Base-by-base conservation (phyloP, 805 yeast genomes). In the Teunomyces cretensis region DNA sequence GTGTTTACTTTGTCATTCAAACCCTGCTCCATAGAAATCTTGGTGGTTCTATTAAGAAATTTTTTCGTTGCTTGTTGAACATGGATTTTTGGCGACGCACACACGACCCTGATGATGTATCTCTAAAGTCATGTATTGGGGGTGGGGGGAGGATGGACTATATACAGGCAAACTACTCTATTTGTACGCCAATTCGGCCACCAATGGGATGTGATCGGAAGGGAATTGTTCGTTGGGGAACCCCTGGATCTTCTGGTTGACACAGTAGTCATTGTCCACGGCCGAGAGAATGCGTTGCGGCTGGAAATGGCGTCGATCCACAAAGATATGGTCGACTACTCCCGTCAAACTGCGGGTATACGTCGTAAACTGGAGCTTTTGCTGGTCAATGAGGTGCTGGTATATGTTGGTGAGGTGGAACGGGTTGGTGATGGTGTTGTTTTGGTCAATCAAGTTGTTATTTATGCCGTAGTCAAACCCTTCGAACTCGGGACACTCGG, bases 261-360 rank as follows among this genome's bases (percentile, higher is more conserved):
- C 75, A 62, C 94, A 94, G 2, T 85, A 86, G 37, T 75, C 75
- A 61, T 91, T 97, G 33, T 90, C 80, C 55, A 82, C 81, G 24
- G 97, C 98, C 43, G 92, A 71, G 55, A 94, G 69, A 6, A 96
- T 97, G 54, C 83, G 83, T 6, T 94, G 96, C 44, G 84, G 79
- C 50, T 94, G 72, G 12, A 82, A 74, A 11, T 82, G 75, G 9
- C 96, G 86, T 2, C 96, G 81, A 66, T 87, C 30, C 30, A 26
- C 89, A 96, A 97, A 95, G 47, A 94, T 84, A 64, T 94, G 92
- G 70, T 94, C 99, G 67, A 94, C 88, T 28, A 84, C 91, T 58
- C 89, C 90, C 1, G 95, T 89, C 68, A 94, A 94, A 30, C 86
- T 82, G 24, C 99, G 98, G 0, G 98, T 84, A 66, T 84, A 85